phyloP scores from a whole-genome alignment of 768 basidiomycete species.

The Podaxis carcinomalis region DNA sequence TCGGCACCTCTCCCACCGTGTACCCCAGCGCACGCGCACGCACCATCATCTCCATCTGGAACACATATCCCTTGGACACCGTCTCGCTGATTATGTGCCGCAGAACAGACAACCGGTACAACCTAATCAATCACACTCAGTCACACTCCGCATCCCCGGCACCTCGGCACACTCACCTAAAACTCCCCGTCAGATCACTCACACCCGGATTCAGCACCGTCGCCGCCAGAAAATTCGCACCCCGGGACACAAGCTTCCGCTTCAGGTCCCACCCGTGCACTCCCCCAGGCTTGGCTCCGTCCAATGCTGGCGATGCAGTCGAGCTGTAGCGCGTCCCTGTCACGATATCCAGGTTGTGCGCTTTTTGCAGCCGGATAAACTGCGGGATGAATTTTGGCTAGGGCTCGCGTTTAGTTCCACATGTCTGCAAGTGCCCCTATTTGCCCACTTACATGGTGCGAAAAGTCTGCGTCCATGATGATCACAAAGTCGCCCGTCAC shows the following conservation, averaged over 20 bases:
- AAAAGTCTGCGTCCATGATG: slow-evolving; percentile 97
- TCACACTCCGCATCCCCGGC: background rate
- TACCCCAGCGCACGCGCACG: slow-evolving; percentile 82
- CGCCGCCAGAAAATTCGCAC: slow-evolving; percentile 88
- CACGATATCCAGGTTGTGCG: slow-evolving; percentile 89
- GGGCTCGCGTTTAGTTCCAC: background rate
- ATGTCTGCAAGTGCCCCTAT: background rate
- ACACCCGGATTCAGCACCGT: slow-evolving; percentile 83
- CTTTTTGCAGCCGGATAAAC: slow-evolving; percentile 80
- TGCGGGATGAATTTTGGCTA: slow-evolving; percentile 95
- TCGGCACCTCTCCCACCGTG: slow-evolving; percentile 85
- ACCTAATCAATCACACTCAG: slow-evolving; percentile 30
- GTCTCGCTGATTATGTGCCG: slow-evolving; percentile 82
- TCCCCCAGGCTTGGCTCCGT: slow-evolving; percentile 69
- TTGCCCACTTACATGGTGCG: slow-evolving; percentile 75
- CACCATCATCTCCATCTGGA: slow-evolving; percentile 99
- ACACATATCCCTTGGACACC: slow-evolving; percentile 87
- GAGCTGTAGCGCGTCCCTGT: slow-evolving; percentile 87
- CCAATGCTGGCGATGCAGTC: slow-evolving; percentile 49
- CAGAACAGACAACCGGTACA: slow-evolving; percentile 75
- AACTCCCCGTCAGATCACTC: slow-evolving; percentile 88
- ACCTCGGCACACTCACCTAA: slow-evolving; percentile 50
- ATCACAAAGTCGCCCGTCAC: slow-evolving; percentile 91
- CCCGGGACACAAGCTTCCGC: slow-evolving; percentile 82
- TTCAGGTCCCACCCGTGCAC: slow-evolving; percentile 93